Base-by-base conservation (phyloP, 169 alveolate genomes). In the Hepatocystis sp. region DNA sequence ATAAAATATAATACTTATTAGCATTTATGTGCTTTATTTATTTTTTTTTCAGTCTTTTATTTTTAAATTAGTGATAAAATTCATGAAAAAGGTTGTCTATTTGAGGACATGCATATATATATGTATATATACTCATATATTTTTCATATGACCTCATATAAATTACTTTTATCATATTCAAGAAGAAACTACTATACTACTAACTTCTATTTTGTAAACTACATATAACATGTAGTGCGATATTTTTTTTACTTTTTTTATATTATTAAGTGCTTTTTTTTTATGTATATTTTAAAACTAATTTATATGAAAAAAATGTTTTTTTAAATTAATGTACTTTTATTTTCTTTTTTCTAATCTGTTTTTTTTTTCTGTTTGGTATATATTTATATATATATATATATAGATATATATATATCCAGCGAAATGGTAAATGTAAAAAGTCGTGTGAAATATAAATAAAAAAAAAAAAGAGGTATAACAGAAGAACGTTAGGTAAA, bases 401-500 rank as follows among this genome's bases (percentile, higher is more conserved):
- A 27, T 49, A 27, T 49, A 30, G 30, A 19, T 15, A 32, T 11
- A 61, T 32, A 19, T 27, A 19, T n/a, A 28, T 21, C n/a, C 8
- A 30, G 56, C 23, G 60, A 63, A 63, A 7, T 23, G 27, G 60
- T 1, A 32, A 2, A n/a, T n/a, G n/a, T n/a, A 17, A 23, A 47
- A 23, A 23, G 58, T 1, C 28, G 10, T 17, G 65, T 32, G 65
- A 27, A 53, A 40, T 15, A 40, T 11, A 53, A 53, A 27, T 5
- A 40, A 17, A 53, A n/a, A 23, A 44, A 65, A 25, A n/a, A 17
- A 28, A 40, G 15, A 66, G 30, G 51, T 2, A 49, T 28, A 23
- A 32, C 30, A 30, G 28, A 34, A 44, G 27, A n/a, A 8, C 56
- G 27, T n/a, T 3, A 19, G 17, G 39, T 2, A 60, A 17, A 13